Base-by-base conservation (phyloP, 2,329 filamentous ascomycete genomes). In the Periconia macrospinosa region DNA sequence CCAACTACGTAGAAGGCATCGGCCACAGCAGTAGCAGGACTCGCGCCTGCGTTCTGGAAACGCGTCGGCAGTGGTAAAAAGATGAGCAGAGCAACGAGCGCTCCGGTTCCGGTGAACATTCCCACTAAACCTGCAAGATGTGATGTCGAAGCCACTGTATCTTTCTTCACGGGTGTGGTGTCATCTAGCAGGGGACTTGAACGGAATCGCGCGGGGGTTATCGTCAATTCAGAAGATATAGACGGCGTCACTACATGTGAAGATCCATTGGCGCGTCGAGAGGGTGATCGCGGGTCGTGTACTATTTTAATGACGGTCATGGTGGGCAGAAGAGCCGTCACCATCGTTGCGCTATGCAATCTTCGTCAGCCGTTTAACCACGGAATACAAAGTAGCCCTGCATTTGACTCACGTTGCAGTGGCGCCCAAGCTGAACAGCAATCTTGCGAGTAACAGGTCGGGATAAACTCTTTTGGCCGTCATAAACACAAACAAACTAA, bases 1-100 rank as follows among this genome's bases (percentile, higher is more conserved):
- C 87, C 90, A 3, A 97, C 93, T 8, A 94, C 83, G 67, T 97
- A 97, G 76, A 94, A 99, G 69, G 90, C 92, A 66, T 89, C 84
- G 27, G 86, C 85, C 10, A 99, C 86, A 1, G 93, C 90, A 60
- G 89, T 78, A 1, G 84, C 86, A 18, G 89, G 86, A 0, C 87
- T 88, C 10, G 89, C 80, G n/a, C 88, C 90, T 41, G 86, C 80
- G 27, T 86, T 80, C 65, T 88, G 84, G 68, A 97, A 95, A 33
- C 83, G 83, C 2, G 91, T 88, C 0, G 94, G 94, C 17, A 99
- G 82, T 6, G 93, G 94, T 14, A 99, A 81, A 69, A 99, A 97
- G 33, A 94, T 67, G 0, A 80, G 75, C 30, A 99, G 79, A 11
- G 94, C 92, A 5, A 99, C 81, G 6, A 99, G 81, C 14, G 94